Percentiles rank a stretch among this genome's conserved stretches.
These are phyloP conservation scores for Ascobolus immersus DNA, from an alignment of 495 filamentous ascomycete genomes.

Conservation along the genomic window DNA sequence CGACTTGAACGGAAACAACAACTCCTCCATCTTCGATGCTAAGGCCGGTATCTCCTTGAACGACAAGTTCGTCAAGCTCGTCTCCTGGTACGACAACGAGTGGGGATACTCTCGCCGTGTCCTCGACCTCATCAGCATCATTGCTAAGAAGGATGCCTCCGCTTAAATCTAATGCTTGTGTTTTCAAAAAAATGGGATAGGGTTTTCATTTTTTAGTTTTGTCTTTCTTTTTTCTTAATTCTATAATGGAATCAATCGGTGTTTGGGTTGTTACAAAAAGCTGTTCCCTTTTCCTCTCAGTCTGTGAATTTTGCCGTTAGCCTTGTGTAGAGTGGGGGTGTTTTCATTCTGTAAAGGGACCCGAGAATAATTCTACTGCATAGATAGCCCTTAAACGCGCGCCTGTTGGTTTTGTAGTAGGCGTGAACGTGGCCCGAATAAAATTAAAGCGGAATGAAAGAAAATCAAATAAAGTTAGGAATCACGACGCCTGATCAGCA, in stretches of 20 bases:
- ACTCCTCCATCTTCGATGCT: conserved; percentile 96
- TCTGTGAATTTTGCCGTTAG: too few relatives aligned
- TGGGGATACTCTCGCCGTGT: conserved; percentile 95
- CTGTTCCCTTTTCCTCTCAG: too few relatives aligned
- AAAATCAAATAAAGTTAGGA: too few relatives aligned
- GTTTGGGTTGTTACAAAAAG: too few relatives aligned
- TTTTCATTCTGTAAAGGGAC: too few relatives aligned
- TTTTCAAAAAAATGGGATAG: conserved; percentile 1
- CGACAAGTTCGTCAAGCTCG: conserved; percentile 93
- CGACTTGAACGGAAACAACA: conserved; percentile 71
- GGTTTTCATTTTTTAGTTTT: conserved; percentile 1
- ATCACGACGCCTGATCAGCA: too few relatives aligned
- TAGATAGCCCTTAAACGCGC: too few relatives aligned
- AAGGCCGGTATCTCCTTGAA: conserved; percentile 98
- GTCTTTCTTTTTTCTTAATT: conserved; percentile 3
- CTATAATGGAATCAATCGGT: conserved; percentile 1
- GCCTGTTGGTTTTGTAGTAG: too few relatives aligned
- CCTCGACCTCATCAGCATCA: conserved; percentile 79
- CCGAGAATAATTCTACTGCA: too few relatives aligned
- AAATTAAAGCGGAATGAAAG: too few relatives aligned
- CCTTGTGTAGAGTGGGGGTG: too few relatives aligned
- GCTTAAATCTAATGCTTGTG: background rate
- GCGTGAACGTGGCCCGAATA: too few relatives aligned
- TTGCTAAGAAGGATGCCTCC: conserved; percentile 53
- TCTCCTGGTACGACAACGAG: conserved; percentile 59